Conservation (phyloP, 192 early-diverging fungal species). For the Entomortierella parvispora region DNA sequence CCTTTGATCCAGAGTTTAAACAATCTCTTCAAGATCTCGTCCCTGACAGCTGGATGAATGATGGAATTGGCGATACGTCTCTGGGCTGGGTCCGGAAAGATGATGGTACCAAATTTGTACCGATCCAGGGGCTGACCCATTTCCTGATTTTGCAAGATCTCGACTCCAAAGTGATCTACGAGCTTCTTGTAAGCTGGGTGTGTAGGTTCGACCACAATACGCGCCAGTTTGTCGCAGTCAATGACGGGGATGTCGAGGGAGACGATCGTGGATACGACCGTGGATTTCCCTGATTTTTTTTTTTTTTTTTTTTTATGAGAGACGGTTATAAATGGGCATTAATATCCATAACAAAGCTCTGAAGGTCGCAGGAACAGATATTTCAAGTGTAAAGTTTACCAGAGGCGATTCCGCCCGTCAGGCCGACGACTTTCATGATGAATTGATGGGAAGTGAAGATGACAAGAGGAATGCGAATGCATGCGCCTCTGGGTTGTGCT, state of each 20-base stretch:
- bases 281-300: slow-evolving; percentile 79
- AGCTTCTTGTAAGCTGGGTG: slow-evolving; percentile 77
- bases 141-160: slow-evolving; percentile 60
- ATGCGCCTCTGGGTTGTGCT: no score
- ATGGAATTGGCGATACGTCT: slow-evolving; percentile 81
- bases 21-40: slow-evolving; percentile 80
- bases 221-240: slow-evolving; percentile 92
- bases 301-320: background rate
- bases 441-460: background rate
- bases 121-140: slow-evolving; percentile 72
- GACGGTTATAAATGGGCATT: no score
- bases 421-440: slow-evolving; percentile 88
- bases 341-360: no score
- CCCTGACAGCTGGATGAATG: slow-evolving; percentile 89
- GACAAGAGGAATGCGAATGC: no score
- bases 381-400: slow-evolving; percentile 45
- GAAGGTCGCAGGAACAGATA: background rate
- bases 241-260: slow-evolving; percentile 77
- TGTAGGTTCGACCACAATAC: slow-evolving; percentile 84
- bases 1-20: slow-evolving; percentile 77
- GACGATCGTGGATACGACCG: slow-evolving; percentile 74
- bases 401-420: slow-evolving; percentile 96
- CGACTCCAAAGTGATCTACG: slow-evolving; percentile 79
- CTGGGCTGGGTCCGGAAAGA: slow-evolving; percentile 80
- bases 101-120: slow-evolving; percentile 77